Percentiles rank a stretch among this genome's conserved stretches.
phyloP scores from a whole-genome alignment of 2,329 filamentous ascomycete genomes.

The Pleoardoris graminearum region DNA sequence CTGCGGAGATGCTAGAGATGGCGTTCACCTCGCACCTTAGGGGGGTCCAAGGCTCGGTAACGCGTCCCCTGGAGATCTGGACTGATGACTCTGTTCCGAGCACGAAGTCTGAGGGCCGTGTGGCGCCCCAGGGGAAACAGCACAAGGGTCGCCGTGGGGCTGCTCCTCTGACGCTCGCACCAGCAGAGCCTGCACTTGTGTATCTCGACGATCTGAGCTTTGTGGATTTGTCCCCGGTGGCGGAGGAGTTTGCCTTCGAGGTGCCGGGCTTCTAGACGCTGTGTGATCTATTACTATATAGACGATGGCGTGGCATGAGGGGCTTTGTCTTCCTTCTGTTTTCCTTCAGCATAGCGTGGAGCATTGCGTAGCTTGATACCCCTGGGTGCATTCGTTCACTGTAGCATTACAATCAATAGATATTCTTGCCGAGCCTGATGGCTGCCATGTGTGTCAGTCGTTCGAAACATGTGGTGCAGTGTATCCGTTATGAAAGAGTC shows the following conservation, averaged over 20 bases:
- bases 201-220: conserved; percentile 17
- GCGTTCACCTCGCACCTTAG: conserved; percentile 2
- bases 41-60: not conserved
- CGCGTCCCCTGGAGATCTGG: not conserved
- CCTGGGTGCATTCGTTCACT: conserved; percentile 2
- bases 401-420: not conserved
- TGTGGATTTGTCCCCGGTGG: conserved; percentile 15
- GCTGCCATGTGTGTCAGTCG: too few species aligned
- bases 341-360: conserved; percentile 7
- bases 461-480: too few species aligned
- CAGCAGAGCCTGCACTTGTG: not conserved
- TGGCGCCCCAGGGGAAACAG: not conserved
- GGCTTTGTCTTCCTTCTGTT: too few species aligned
- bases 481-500: too few species aligned
- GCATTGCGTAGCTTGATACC: conserved; percentile 8
- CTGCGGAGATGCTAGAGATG: conserved; percentile 13
- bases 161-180: not conserved
- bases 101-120: not conserved
- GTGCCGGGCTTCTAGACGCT: not conserved
- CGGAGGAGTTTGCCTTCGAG: conserved; percentile 10
- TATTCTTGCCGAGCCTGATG: not conserved
- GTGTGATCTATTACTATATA: not conserved
- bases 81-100: not conserved
- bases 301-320: too few species aligned
- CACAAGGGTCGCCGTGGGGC: not conserved